Evolutionary conservation across 768 basidiomycete genomes (phyloP), one percentile per base, ranked within the genome.

Genomic region (Baorangia bicolor): DNA sequence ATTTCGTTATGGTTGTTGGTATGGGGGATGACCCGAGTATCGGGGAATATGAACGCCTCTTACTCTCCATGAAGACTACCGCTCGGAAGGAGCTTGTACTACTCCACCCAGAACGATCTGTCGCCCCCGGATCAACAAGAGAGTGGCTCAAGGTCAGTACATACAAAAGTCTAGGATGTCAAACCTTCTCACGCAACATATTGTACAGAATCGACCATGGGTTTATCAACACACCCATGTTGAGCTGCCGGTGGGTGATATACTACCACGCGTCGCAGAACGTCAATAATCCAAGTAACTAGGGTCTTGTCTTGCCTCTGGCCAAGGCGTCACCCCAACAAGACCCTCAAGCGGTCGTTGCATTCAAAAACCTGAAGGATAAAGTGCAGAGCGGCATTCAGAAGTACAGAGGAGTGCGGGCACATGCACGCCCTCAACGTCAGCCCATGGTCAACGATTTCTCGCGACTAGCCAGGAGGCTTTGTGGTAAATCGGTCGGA

Each of bases 41-140:
- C 7, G 97, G 97, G 13, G 97, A 99, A 74, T 98, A 94, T 65
- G 95, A 99, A 70, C 84, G 95, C 50, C 77, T 98, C 4, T 74
- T 99, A 21, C 78, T 98, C 39, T 94, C 94, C 2, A 90, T 94
- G 81, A 98, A 98, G 76, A 98, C 96, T 0, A 98, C 96, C 0
- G 97, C 96, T n/a, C 78, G 97, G 51, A 98, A 98, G 73, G 97
- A 99, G 69, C 83, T 99, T 27, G 88, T 99, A 5, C 78, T 99
- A 5, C 78, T 99, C 11, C 97, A 99, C 65, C 87, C 94, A 3
- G 92, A 97, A 67, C 86, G 94, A 37, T 87, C 86, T 21, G 92
- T 98, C 4, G 75, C 81, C 10, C 87, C 94, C 4, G 96, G 96
- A 3, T 94, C 91, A 10, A 99, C 97, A 35, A 82, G 96, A 39